Evolutionary conservation across 805 yeast genomes (phyloP).

Genomic region (Cyberlindnera japonica): DNA sequence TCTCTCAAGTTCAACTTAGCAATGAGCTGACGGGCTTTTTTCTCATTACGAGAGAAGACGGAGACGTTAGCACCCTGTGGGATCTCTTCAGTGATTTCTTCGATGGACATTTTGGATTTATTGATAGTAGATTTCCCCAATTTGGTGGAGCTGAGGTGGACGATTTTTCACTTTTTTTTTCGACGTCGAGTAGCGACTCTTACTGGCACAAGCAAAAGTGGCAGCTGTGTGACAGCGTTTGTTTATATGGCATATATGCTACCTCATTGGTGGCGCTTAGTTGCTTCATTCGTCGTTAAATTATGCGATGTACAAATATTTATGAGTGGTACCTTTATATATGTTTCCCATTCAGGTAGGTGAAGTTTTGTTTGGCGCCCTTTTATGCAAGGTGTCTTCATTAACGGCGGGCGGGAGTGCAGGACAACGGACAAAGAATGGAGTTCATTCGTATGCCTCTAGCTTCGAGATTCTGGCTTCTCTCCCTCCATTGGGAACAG

Average conservation of each 20-base stretch:
- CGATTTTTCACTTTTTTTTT: constrained; percentile 20
- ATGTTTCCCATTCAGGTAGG: too few relatives aligned
- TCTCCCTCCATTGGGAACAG: constrained; percentile 48
- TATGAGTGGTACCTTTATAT: too few relatives aligned
- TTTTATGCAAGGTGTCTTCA: too few relatives aligned
- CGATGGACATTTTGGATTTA: constrained; percentile 13
- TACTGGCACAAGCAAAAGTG: constrained; percentile 2
- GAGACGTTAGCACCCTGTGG: constrained; percentile 83
- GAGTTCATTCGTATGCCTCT: constrained; percentile 12
- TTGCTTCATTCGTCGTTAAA: too few relatives aligned
- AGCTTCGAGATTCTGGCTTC: constrained; percentile 38
- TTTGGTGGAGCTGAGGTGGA: too few relatives aligned
- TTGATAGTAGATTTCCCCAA: too few relatives aligned
- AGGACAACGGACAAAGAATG: too few relatives aligned
- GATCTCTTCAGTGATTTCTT: constrained; percentile 31
- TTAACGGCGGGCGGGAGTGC: too few relatives aligned
- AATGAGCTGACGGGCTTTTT: constrained; percentile 90
- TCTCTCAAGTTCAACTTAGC: constrained; percentile 85
- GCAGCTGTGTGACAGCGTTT: too few relatives aligned
- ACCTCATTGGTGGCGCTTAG: neutral
- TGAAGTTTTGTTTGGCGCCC: too few relatives aligned
- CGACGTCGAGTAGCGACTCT: neutral
- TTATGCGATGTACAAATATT: too few relatives aligned
- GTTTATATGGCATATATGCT: neutral
- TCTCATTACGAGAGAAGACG: constrained; percentile 84